A percentile compares a stretch with the other conserved stretches of the same genome.
phyloP scores from a whole-genome alignment of 768 basidiomycete genomes.

The Imleria badia region DNA sequence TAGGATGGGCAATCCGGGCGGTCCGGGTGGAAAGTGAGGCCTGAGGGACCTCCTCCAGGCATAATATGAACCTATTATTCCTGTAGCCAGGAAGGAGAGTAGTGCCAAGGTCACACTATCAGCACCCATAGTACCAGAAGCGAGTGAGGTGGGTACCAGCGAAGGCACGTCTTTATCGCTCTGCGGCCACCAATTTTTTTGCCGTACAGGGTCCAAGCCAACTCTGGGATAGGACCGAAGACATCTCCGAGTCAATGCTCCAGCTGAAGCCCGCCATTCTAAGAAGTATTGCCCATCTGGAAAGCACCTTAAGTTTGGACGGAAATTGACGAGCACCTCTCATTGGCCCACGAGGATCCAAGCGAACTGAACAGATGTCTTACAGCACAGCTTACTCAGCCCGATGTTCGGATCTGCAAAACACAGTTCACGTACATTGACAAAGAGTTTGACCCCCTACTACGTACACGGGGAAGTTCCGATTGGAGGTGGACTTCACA shows the following conservation, averaged over 20 bases:
- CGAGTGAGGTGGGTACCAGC: not conserved
- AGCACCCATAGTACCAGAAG: not conserved
- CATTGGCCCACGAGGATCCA: not conserved
- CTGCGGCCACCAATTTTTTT: not conserved
- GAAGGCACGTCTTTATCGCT: not conserved
- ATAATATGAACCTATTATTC: not conserved
- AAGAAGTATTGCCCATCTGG: too few species aligned
- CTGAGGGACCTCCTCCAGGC: not conserved
- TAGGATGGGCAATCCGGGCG: constrained; percentile 4
- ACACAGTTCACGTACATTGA: too few species aligned
- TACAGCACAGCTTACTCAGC: too few species aligned
- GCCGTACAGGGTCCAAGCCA: not conserved
- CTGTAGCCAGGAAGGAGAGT: not conserved
- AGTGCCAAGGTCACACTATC: not conserved
- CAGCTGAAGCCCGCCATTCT: not conserved
- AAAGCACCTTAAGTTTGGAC: too few species aligned
- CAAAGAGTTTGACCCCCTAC: too few species aligned
- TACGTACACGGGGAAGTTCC: too few species aligned
- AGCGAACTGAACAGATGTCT: too few species aligned
- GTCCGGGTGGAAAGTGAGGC: constrained; percentile 2
- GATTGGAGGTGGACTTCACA: too few species aligned
- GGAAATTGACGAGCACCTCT: too few species aligned
- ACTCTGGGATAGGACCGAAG: not conserved
- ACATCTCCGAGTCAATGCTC: not conserved
- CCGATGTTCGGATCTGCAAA: too few species aligned